Base-by-base conservation (phyloP, 345 rosid genomes). In the Linum lewisii region DNA sequence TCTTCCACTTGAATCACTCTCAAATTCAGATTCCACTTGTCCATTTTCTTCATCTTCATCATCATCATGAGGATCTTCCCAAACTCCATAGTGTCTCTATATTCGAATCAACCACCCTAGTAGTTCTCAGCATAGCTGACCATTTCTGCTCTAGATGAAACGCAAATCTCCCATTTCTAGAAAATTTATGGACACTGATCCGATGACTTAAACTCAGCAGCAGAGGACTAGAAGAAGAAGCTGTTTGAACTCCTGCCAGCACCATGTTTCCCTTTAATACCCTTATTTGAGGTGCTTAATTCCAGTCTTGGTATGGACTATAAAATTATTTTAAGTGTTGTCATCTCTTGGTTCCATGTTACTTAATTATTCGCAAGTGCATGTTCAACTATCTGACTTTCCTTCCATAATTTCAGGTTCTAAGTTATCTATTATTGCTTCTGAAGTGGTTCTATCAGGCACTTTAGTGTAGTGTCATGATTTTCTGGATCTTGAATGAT, bases 31-130 rank as follows among this genome's bases (percentile, higher is more conserved):
- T 49, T 69, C 79, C 52, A 68, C 66, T 16, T 74, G 79, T 42
- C 61, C 49, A 26, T 23, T 32, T 32, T 65, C 68, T 42, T 57
- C 65, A 32, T 76, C 61, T 8, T 49, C 80, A 14, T 63, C 71
- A 5, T 65, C 76, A 4, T 75, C 86, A 70, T 77, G 78, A 15
- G 86, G 82, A 29, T 84, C 82, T 72, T 84, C 90, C 86, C 90
- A 79, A 7, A 73, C 70, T 60, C 76, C 81, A 61, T 47, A 50
- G 62, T 71, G 68, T 54, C 55, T 73, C 73, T 63, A 67, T 65
- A 19, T 76, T 73, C 57, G 79, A 64, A 58, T 70, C 75, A 57
- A 36, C 65, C 54, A 60, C 70, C 61, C 50, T n/a, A n/a, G n/a
- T 19, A 62, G 65, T 22, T 57, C 60, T 59, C 9, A 25, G 16